Percentiles rank a stretch among this genome's conserved stretches.
Evolutionary conservation across 2,329 filamentous ascomycete genomes (phyloP).

Genomic region (Sporothrix mexicana): DNA sequence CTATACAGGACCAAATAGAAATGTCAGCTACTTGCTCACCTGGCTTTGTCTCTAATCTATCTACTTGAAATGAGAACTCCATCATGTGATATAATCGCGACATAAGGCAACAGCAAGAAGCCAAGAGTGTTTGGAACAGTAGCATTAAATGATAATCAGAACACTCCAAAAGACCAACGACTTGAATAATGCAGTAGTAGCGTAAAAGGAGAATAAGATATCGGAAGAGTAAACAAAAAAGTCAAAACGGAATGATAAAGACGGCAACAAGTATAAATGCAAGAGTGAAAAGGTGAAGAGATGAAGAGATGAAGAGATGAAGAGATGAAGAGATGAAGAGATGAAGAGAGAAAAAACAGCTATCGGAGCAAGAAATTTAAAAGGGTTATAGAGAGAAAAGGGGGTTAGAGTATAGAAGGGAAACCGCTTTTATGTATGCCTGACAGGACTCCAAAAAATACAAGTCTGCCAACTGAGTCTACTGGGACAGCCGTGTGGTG

Average conservation of each 20-base stretch:
- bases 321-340: not conserved
- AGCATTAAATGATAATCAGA: slow-evolving; percentile 3
- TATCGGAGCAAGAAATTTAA: not conserved
- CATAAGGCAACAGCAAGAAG: too few species aligned
- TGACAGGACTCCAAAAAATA: too few species aligned
- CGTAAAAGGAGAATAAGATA: slow-evolving; percentile 11
- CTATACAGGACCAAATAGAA: not conserved
- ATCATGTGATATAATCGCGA: too few species aligned
- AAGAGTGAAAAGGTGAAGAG: too few species aligned
- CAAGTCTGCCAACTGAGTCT: not conserved
- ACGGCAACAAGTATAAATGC: slow-evolving; percentile 2
- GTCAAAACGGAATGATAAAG: not conserved
- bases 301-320: not conserved
- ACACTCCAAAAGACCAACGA: slow-evolving; percentile 7
- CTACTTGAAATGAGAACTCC: too few species aligned
- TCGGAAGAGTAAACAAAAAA: not conserved
- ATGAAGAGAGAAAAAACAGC: not conserved
- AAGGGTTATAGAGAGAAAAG: slow-evolving; percentile 2
- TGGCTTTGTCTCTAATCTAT: too few species aligned
- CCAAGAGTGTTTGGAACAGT: not conserved
- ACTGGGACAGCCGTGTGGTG: slow-evolving; percentile 34
- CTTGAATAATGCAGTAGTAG: not conserved
- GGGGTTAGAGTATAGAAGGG: not conserved
- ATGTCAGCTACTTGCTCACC: too few species aligned
- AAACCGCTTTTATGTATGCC: too few species aligned